A percentile compares a stretch with the other conserved stretches of the same genome.
Evolutionary conservation across 257 asterid genomes (phyloP).

Genomic region (Scutellaria galericulata): DNA sequence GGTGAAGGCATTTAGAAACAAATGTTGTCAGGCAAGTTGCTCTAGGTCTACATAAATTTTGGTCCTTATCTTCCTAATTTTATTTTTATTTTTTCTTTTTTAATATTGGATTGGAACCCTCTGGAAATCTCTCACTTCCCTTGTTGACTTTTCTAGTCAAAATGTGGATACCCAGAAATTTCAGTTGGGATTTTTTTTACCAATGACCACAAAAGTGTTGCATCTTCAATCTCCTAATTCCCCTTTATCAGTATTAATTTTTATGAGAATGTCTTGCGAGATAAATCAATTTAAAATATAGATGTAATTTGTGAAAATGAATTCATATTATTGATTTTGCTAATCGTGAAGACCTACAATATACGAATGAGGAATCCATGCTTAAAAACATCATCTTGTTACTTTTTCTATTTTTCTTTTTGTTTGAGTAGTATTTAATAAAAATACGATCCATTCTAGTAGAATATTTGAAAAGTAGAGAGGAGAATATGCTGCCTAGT

Average conservation of each 20-base stretch:
- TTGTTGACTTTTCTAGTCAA: slow-evolving; percentile 33
- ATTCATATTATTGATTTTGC: no score
- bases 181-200: not conserved
- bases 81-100: not conserved
- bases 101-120: slow-evolving; percentile 15
- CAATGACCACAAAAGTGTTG: no score
- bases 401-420: no score
- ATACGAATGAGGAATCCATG: no score
- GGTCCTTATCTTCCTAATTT: slow-evolving; percentile 34
- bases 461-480: not conserved
- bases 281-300: no score
- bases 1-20: not conserved
- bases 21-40: slow-evolving; percentile 43
- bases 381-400: no score
- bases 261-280: no score
- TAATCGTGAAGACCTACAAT: no score
- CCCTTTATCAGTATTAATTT: no score
- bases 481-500: slow-evolving; percentile 24
- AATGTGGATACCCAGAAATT: not conserved
- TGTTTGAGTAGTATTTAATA: no score
- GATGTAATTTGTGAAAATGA: no score
- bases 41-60: slow-evolving; percentile 6
- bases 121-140: slow-evolving; percentile 18
- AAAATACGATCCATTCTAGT: not conserved
- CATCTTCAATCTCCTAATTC: no score